Evolutionary conservation across 371 early-diverging fungal genomes (phyloP).

Genomic region (Dinochytrium kinnereticum): DNA sequence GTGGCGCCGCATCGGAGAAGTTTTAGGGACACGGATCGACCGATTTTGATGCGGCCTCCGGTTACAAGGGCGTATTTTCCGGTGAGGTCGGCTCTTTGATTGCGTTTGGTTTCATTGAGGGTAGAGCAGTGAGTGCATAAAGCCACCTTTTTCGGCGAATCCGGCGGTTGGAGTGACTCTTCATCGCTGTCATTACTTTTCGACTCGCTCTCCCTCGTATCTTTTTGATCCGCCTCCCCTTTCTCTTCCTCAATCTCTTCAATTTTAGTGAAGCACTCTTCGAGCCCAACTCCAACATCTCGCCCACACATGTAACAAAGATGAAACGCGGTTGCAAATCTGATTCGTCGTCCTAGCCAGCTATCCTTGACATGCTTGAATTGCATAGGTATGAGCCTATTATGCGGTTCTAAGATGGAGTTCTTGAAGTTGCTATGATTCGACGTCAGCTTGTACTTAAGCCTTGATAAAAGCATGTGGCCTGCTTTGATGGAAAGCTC

Average conservation of each 20-base stretch:
- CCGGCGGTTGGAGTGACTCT: slow-evolving; percentile 1
- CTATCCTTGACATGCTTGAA: slow-evolving; percentile 33
- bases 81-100: slow-evolving; percentile 16
- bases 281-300: slow-evolving; percentile 14
- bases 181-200: slow-evolving; percentile 6
- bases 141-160: slow-evolving; percentile 14
- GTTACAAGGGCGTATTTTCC: slow-evolving; percentile 34
- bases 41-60: slow-evolving; percentile 35
- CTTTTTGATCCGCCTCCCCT: not conserved
- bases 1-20: slow-evolving; percentile 28
- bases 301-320: slow-evolving; percentile 36
- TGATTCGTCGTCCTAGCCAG: slow-evolving; percentile 15
- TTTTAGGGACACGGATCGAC: slow-evolving; percentile 21
- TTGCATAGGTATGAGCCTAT: slow-evolving; percentile 28
- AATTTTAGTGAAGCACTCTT: not conserved
- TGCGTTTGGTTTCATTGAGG: slow-evolving; percentile 28
- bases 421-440: not conserved
- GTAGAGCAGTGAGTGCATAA: slow-evolving; percentile 24
- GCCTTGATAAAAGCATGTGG: not conserved
- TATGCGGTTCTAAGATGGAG: not conserved
- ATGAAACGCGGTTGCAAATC: slow-evolving; percentile 28
- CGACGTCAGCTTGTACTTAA: not conserved
- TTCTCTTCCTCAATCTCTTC: slow-evolving; percentile 14
- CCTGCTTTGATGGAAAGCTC: not conserved
- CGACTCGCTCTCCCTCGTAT: not conserved